A percentile compares a stretch with the other conserved stretches of the same genome.
These are phyloP conservation scores for Mycocentrospora acerina DNA, from an alignment of 2,329 filamentous ascomycete genomes.

Conservation along the genomic window DNA sequence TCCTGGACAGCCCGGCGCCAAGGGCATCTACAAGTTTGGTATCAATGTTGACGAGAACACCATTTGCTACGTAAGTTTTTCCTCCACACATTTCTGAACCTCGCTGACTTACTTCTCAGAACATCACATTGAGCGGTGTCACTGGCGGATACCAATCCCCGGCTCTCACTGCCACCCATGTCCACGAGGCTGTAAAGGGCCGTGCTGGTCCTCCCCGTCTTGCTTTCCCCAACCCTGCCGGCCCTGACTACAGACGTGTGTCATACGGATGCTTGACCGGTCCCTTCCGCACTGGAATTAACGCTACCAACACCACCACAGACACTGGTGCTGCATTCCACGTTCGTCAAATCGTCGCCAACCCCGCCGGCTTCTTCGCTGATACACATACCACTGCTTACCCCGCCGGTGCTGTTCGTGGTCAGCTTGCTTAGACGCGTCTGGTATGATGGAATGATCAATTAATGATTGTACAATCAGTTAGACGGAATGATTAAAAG, in stretches of 20 bases:
- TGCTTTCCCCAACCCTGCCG: constrained; percentile 39
- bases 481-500: no score
- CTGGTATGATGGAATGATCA: no score
- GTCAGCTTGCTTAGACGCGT: constrained; percentile 39
- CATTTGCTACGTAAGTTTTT: constrained; percentile 43
- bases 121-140: constrained; percentile 55
- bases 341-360: constrained; percentile 53
- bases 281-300: constrained; percentile 29
- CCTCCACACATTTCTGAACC: background rate
- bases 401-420: constrained; percentile 55
- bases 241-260: constrained; percentile 35
- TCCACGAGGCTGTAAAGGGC: constrained; percentile 53
- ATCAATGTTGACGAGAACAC: constrained; percentile 52
- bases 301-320: constrained; percentile 36
- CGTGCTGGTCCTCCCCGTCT: constrained; percentile 53
- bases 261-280: constrained; percentile 31
- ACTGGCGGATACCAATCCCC: constrained; percentile 54
- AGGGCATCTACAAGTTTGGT: constrained; percentile 55
- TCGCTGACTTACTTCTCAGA: constrained; percentile 24
- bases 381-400: constrained; percentile 55
- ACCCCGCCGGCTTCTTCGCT: constrained; percentile 55
- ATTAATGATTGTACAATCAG: no score
- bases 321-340: constrained; percentile 54
- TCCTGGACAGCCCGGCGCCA: constrained; percentile 48
- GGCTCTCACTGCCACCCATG: constrained; percentile 57